Percentiles rank a stretch among this genome's conserved stretches.
These are phyloP conservation scores for Aristolochia contorta DNA, from an alignment of 164 flowering plant genomes.

Conservation along the genomic window DNA sequence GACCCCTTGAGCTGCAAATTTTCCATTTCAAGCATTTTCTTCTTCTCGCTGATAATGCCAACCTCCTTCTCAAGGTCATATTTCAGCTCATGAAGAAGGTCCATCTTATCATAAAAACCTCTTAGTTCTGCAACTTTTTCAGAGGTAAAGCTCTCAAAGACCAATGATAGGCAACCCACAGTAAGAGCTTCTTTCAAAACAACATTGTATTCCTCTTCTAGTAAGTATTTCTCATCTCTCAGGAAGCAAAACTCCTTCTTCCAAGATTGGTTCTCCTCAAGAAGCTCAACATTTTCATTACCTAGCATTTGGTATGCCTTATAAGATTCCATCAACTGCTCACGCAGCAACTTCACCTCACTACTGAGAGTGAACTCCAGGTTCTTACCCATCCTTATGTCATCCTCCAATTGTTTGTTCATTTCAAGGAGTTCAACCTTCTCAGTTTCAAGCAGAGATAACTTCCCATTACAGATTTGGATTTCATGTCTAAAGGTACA, in stretches of 20 bases:
- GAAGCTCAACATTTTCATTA: constrained; percentile 27
- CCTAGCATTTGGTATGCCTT: constrained; percentile 20
- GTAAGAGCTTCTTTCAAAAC: constrained; percentile 34
- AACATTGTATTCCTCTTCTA: constrained; percentile 44
- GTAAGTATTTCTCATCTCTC: constrained; percentile 30
- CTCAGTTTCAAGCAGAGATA: constrained; percentile 32
- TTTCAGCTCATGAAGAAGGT: constrained; percentile 25
- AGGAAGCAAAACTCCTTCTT: constrained; percentile 27
- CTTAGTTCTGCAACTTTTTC: constrained; percentile 43
- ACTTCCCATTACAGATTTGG: constrained; percentile 19
- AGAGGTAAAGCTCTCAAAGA: constrained; percentile 34
- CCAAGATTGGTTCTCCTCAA: constrained; percentile 35
- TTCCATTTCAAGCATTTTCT: constrained; percentile 35
- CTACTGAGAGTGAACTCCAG: constrained; percentile 18
- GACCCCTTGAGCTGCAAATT: constrained; percentile 34
- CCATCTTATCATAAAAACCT: constrained; percentile 29
- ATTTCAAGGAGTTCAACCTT: constrained; percentile 39
- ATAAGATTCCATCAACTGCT: constrained; percentile 26
- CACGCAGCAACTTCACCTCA: constrained; percentile 24
- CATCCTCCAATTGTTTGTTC: constrained; percentile 28
- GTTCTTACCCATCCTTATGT: constrained; percentile 23
- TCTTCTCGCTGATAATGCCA: constrained; percentile 17
- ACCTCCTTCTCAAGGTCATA: constrained; percentile 31
- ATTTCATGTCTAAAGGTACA: constrained; percentile 25
- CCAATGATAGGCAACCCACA: constrained; percentile 32